Base-by-base conservation (phyloP, 148 eudicot species). In the Euryodendron excelsum region DNA sequence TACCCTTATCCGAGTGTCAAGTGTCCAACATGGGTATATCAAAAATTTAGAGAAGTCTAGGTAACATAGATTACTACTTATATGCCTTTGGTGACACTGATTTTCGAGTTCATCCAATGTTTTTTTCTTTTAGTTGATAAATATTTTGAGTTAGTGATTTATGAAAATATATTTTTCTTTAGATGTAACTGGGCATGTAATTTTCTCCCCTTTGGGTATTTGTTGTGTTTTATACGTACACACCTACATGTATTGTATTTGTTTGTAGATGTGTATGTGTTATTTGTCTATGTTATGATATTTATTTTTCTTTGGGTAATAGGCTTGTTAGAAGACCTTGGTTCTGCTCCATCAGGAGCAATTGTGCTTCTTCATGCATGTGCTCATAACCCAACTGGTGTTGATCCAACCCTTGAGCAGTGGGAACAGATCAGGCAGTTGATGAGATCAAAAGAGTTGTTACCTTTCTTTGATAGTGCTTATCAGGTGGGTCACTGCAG, bases 301-400 rank as follows among this genome's bases (percentile, higher is more conserved):
- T n/a, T 71, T 72, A 27, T 44, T 58, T 60, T 20, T 79, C 41
- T 44, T 47, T 70, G 50, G 64, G 31, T 44, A 41, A 80, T 83
- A 96, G 99, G 99, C 75, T 88, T 93, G 78, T 60, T 91, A 48
- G 98, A 93, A 80, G 99, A 96, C 83, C 94, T 96, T 81, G 85
- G 92, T 59, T 90, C 99, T 72, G 99, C 98, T 87, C 93, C 98
- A 78, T 83, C 89, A 14, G 99, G 98, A 71, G 97, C 97, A 52
- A 88, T 96, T 82, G 99, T 93, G 80, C 93, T 96, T 59, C 93
- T 96, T 78, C 99, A 96, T 88, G 99, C 99, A 0, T 96, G 99
- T 81, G 99, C 99, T 76, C 99, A 96, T 83, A 96, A 96, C 85
- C 99, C 99, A 71, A 96, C 99, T 73, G 99, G 98, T 39, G 99